A percentile compares a stretch with the other conserved stretches of the same genome.
Conservation (phyloP, 208 protist genomes). For the Endotrypanum monterogeii region DNA sequence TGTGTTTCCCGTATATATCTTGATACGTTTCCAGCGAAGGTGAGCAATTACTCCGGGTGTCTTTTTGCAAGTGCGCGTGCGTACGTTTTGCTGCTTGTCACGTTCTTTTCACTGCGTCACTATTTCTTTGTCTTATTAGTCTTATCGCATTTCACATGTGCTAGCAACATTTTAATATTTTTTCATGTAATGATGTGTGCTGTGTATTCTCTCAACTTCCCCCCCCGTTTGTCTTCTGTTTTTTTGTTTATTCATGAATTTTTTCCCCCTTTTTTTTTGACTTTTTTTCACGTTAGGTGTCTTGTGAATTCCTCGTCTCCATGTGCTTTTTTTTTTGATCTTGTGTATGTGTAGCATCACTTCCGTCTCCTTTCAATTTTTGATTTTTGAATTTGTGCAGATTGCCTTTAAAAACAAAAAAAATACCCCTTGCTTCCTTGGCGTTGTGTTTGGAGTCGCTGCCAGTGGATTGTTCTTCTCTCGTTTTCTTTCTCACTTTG, state of each 20-base stretch:
- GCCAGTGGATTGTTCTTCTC: not conserved
- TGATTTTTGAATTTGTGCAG: slow-evolving; percentile 19
- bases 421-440: not conserved
- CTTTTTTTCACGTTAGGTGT: not conserved
- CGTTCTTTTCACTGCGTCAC: not conserved
- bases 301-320: not conserved
- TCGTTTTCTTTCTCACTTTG: not conserved
- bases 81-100: not conserved
- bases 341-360: not conserved
- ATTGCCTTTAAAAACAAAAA: not conserved
- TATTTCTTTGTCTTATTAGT: slow-evolving; percentile 17
- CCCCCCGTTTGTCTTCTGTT: not conserved
- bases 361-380: not conserved
- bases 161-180: not conserved
- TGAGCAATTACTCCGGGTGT: not conserved
- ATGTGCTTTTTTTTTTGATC: slow-evolving; percentile 10
- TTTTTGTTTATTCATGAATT: not conserved
- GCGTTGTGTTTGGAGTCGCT: not conserved
- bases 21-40: not conserved
- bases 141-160: not conserved
- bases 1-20: not conserved
- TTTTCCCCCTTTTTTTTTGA: not conserved
- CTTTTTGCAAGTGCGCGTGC: not conserved
- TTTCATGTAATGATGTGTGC: not conserved
- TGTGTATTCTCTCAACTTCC: not conserved